A percentile compares a stretch with the other conserved stretches of the same genome.
Evolutionary conservation across 306 rosid genomes (phyloP).

Genomic region (Begonia loranthoides): DNA sequence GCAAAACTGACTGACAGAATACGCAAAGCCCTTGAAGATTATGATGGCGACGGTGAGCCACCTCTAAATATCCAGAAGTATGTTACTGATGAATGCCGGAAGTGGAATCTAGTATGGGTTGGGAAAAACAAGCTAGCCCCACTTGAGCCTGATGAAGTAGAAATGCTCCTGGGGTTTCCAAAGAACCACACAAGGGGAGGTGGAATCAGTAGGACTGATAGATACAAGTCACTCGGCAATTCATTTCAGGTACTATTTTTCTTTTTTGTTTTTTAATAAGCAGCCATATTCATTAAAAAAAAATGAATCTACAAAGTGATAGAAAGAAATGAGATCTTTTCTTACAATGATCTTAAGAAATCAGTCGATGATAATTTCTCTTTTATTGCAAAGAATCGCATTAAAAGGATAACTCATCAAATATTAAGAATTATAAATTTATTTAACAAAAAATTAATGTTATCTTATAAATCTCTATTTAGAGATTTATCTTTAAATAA

Average conservation of each 20-base stretch:
- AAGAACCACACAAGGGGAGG: constrained; percentile 96
- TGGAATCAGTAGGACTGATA: constrained; percentile 88
- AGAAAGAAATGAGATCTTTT: no score
- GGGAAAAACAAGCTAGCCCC: constrained; percentile 95
- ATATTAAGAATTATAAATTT: no score
- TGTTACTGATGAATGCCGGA: constrained; percentile 67
- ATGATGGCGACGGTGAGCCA: constrained; percentile 41
- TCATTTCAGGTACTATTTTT: constrained; percentile 62
- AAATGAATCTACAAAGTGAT: no score
- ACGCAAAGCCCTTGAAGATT: constrained; percentile 51
- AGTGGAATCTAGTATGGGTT: constrained; percentile 98
- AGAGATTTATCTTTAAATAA: no score
- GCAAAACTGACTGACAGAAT: constrained; percentile 67
- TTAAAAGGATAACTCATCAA: no score
- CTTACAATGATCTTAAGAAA: no score
- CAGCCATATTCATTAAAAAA: no score
- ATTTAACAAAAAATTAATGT: no score
- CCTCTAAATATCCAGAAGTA: constrained; percentile 37
- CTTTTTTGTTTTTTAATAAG: no score
- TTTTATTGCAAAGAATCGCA: no score
- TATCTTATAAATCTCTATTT: no score
- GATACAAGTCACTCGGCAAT: constrained; percentile 90
- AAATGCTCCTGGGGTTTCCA: constrained; percentile 77
- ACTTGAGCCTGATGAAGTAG: constrained; percentile 84
- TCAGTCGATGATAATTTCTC: no score